A percentile compares a stretch with the other conserved stretches of the same genome.
phyloP scores from a whole-genome alignment of 164 flowering plant species.

The Macadamia integrifolia region DNA sequence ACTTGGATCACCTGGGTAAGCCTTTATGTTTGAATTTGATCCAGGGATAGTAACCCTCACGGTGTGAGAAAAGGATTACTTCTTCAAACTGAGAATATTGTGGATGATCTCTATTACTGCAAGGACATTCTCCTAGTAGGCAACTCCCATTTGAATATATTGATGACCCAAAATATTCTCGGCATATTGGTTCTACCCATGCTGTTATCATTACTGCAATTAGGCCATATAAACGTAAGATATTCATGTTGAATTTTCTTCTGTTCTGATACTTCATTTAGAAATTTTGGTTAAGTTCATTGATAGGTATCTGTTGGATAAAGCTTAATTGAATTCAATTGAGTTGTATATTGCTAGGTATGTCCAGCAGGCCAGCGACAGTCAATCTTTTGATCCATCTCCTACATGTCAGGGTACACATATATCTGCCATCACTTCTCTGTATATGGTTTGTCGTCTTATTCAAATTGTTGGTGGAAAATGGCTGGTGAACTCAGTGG shows the following conservation, averaged over 20 bases:
- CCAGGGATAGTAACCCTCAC: constrained; percentile 32
- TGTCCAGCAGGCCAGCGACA: not conserved
- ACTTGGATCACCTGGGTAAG: not conserved
- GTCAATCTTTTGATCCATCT: not conserved
- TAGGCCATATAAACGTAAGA: constrained; percentile 33
- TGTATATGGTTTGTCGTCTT: constrained; percentile 46
- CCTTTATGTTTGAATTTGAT: constrained; percentile 13
- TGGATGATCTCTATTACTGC: constrained; percentile 57
- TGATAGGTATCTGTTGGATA: not conserved
- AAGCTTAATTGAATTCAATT: too few relatives aligned
- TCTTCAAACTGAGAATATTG: constrained; percentile 37
- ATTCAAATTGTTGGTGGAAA: constrained; percentile 54
- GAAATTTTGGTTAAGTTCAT: not conserved
- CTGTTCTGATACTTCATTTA: not conserved
- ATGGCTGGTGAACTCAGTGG: constrained; percentile 36
- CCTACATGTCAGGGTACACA: constrained; percentile 32
- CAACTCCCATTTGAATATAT: constrained; percentile 28
- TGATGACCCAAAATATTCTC: constrained; percentile 37
- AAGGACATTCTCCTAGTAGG: constrained; percentile 48
- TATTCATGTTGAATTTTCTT: not conserved
- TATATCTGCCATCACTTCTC: constrained; percentile 44
- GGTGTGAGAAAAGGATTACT: constrained; percentile 30
- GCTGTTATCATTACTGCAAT: constrained; percentile 33
- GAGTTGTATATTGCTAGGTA: not conserved
- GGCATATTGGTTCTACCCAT: constrained; percentile 41